Base-by-base conservation (phyloP, 495 filamentous ascomycete genomes). In the Articulospora tetracladia region DNA sequence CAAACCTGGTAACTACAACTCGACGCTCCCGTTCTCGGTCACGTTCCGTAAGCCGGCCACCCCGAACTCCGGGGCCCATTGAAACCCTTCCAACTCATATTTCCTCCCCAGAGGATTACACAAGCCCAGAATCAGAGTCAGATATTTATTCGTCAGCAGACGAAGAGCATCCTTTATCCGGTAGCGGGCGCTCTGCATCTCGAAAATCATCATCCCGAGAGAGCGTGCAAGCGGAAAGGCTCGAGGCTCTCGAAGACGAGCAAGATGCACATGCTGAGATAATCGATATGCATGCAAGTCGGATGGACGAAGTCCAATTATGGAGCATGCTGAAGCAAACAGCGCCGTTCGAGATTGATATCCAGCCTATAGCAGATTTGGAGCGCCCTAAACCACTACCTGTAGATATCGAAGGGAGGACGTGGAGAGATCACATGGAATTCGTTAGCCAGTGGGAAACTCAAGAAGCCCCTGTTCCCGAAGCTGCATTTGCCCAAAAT, bases 221-320 rank as follows among this genome's bases (percentile, higher is more conserved):
- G 11, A 3, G 3, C 39, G n/a, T 11, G 8, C 4, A 12, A 19
- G 39, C n/a, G 8, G 39, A n/a, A 44, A 44, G n/a, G n/a, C 3
- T 19, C 4, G 47, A 50, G 17, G 47, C 47, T n/a, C 50, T 65
- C 0, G 74, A 76, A 59, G 66, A 70, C 12, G 66, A 53, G 4
- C 71, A 79, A 53, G 80, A 87, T 49, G 72, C 69, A 0, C 79
- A 86, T 53, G 75, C 82, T 0, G 85, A 88, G 58, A 58, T 57
- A 0, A 53, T 79, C 4, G 88, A 93, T 62, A 68, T 63, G 23
- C 67, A 76, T 60, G 66, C 72, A 15, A 80, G 81, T 59, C 72
- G 67, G 15, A 53, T 63, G 8, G 86, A 88, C 68, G 87, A 92
- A 71, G 65, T 68, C 34, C 62, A 69, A 13, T 58, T 91, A 11